Evolutionary conservation across 768 basidiomycete genomes (phyloP).

Genomic region (Russula compacta): DNA sequence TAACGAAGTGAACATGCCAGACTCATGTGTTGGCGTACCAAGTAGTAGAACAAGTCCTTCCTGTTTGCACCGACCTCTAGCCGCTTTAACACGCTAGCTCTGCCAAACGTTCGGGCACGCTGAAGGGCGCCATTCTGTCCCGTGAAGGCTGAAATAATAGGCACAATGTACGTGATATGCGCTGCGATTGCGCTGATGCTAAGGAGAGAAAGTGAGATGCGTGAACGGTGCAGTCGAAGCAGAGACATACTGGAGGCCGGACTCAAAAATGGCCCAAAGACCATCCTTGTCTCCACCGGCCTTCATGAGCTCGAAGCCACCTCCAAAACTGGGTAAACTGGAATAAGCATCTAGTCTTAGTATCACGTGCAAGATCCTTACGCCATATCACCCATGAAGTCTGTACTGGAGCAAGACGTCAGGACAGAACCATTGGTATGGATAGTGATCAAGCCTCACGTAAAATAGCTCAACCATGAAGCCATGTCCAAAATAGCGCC

Average conservation of each 20-base stretch:
- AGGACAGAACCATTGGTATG: neutral
- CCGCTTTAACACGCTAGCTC: neutral
- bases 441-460: conserved; percentile 24
- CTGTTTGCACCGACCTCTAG: neutral
- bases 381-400: conserved; percentile 43
- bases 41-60: conserved; percentile 34
- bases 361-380: conserved; percentile 21
- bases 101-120: neutral
- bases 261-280: neutral
- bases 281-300: conserved; percentile 15
- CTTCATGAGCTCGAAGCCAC: conserved; percentile 24
- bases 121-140: neutral
- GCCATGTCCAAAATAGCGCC: conserved; percentile 26
- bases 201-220: neutral
- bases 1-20: neutral
- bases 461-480: conserved; percentile 31
- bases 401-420: conserved; percentile 27
- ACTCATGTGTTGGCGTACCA: conserved; percentile 23
- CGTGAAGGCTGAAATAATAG: neutral
- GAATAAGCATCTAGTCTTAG: neutral
- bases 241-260: neutral
- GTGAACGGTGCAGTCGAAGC: no score
- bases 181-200: neutral
- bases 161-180: neutral
- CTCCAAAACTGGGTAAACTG: conserved; percentile 22